Conservation (phyloP, 2,329 filamentous ascomycete species). For the Epichloe glyceriae region DNA sequence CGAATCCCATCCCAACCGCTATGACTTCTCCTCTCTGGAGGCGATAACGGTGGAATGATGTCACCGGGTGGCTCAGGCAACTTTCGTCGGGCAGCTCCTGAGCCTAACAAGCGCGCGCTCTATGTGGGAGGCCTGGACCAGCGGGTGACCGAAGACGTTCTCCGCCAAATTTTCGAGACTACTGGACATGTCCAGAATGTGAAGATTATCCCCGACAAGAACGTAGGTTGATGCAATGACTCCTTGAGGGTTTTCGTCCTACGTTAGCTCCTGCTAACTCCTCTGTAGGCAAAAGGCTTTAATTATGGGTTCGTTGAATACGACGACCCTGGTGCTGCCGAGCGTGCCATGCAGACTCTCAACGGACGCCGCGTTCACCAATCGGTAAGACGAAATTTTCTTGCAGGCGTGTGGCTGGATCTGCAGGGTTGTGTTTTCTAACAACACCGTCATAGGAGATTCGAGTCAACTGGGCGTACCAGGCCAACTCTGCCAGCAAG, state of each 20-base stretch:
- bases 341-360: conserved; percentile 92
- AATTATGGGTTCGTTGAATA: conserved; percentile 99
- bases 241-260: conserved; percentile 7
- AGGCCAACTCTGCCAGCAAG: conserved; percentile 87
- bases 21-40: conserved; percentile 75
- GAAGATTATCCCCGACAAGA: conserved; percentile 99
- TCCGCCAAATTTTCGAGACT: conserved; percentile 97
- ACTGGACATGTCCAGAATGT: conserved; percentile 97
- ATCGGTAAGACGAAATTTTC: conserved; percentile 44
- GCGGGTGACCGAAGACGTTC: conserved; percentile 86
- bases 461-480: conserved; percentile 98
- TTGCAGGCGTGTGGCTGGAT: neutral
- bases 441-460: conserved; percentile 57
- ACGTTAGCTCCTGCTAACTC: conserved; percentile 18
- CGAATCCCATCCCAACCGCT: conserved; percentile 83
- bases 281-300: conserved; percentile 70
- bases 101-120: conserved; percentile 95
- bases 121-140: conserved; percentile 94
- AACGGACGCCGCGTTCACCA: conserved; percentile 94
- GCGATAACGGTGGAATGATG: conserved; percentile 53
- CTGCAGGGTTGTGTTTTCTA: conserved; percentile 2
- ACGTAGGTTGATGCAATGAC: conserved; percentile 51
- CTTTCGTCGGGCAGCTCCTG: conserved; percentile 83
- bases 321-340: conserved; percentile 90
- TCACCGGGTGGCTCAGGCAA: conserved; percentile 74